Conservation (phyloP, 2,329 filamentous ascomycete species). For the Plenodomus tracheiphilus region DNA sequence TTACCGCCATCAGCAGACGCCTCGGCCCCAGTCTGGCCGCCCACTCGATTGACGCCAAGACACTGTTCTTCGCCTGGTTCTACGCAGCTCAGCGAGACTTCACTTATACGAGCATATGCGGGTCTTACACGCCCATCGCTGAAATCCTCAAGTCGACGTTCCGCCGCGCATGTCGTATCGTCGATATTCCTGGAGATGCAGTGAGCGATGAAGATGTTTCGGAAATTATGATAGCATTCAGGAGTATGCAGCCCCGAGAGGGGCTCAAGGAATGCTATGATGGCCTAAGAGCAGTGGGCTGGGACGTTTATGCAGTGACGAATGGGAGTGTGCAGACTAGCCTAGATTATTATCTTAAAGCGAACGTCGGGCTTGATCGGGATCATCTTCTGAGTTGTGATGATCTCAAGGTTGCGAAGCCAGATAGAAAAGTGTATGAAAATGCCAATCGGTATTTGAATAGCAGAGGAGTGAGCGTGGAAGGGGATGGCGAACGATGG, state of each 20-base stretch:
- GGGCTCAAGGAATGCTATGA: constrained; percentile 27
- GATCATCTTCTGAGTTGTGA: constrained; percentile 28
- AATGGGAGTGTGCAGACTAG: constrained; percentile 23
- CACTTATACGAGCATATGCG: constrained; percentile 23
- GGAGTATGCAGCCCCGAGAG: constrained; percentile 21
- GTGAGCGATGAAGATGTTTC: constrained; percentile 23
- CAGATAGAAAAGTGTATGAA: constrained; percentile 26
- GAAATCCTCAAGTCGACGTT: constrained; percentile 22
- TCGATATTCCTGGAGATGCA: constrained; percentile 19
- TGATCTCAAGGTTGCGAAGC: constrained; percentile 23
- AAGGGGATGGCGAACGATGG: constrained; percentile 23
- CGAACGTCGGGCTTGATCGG: constrained; percentile 20
- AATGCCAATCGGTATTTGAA: constrained; percentile 20
- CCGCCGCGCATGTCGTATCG: constrained; percentile 20
- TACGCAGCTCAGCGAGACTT: constrained; percentile 33
- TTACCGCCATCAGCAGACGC: constrained; percentile 18
- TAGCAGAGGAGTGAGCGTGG: constrained; percentile 1
- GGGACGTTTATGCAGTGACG: constrained; percentile 29
- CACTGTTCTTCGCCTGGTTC: constrained; percentile 33
- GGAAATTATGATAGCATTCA: constrained; percentile 26
- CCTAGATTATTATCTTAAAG: constrained; percentile 20
- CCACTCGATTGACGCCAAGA: constrained; percentile 19
- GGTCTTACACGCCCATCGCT: constrained; percentile 26
- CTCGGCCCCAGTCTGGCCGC: constrained; percentile 18
- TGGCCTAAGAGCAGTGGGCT: constrained; percentile 18